These are phyloP conservation scores for Leishmania tropica DNA, from an alignment of 208 protist species.

Conservation along the genomic window DNA sequence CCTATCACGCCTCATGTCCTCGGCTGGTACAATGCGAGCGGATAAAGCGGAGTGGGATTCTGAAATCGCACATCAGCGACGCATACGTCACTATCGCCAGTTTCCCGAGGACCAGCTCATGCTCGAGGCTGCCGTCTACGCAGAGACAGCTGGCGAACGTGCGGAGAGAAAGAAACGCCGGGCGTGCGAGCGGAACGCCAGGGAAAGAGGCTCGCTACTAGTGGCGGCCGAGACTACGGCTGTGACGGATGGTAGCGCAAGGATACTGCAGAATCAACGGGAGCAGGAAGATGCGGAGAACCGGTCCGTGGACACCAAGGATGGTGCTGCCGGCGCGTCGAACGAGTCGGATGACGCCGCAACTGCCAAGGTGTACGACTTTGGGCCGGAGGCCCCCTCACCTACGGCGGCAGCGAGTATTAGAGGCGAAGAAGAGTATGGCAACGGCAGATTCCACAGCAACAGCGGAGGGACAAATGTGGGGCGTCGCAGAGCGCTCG, in stretches of 20 bases:
- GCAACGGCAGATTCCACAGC: slow-evolving; percentile 2
- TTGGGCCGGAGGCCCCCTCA: background rate
- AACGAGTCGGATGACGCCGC: background rate
- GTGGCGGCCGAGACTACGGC: background rate
- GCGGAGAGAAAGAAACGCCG: slow-evolving; percentile 4
- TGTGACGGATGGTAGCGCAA: too few relatives aligned
- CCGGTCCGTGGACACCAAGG: slow-evolving; percentile 15
- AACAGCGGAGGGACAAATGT: background rate
- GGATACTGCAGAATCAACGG: slow-evolving; percentile 1
- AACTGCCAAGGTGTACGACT: background rate
- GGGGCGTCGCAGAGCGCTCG: background rate
- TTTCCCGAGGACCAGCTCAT: slow-evolving; percentile 22
- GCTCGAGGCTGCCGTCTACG: slow-evolving; percentile 16
- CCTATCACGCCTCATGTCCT: slow-evolving; percentile 20
- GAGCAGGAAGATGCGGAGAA: slow-evolving; percentile 18
- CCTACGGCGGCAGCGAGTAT: background rate
- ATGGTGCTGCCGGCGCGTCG: background rate
- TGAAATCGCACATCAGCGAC: slow-evolving; percentile 13
- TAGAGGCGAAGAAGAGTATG: background rate
- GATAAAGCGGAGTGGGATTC: slow-evolving; percentile 3
- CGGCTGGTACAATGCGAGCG: slow-evolving; percentile 4
- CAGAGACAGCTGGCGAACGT: background rate
- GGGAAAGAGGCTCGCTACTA: background rate
- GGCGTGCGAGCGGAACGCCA: background rate
- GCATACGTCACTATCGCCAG: slow-evolving; percentile 24